Evolutionary conservation across 1,284 basidiomycete species (phyloP), one percentile per base, ranked within the genome.

Genomic region (Crucibulum cyathiforme): DNA sequence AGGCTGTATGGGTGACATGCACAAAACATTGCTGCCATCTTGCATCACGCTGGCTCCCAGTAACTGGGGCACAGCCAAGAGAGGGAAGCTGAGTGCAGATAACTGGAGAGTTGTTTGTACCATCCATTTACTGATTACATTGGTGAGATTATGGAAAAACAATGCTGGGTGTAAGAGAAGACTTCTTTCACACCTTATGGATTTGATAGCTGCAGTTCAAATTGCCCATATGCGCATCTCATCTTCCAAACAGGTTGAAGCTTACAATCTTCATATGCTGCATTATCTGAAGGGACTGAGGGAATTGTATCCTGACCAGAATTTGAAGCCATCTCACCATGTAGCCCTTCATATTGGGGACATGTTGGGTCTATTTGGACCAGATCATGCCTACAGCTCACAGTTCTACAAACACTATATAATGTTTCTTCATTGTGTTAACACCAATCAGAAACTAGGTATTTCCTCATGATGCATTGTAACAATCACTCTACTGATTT

Each of bases 81-180:
- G 67, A 3, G 69, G 73, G 1, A 69, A 61, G 8, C 64, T 75
- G 36, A 76, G 74, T 49, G 74, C 71, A 4, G 70, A 71, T 48
- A 63, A 75, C 39, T 76, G 73, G 70, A 56, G 59, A 5, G 59
- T 61, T 7, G 54, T 74, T 5, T 62, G 63, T 50, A 71, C 65
- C 1, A 60, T 77, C 31, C 72, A 75, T 52, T 54, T 76, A 13
- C 67, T 68, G 0, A 64, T 76, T 15, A 65, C 72, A 3, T 63
- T 76, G 10, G 61, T 70, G 15, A 51, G 58, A 12, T 53, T 64
- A 8, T 67, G 64, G 63, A n/a, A 36, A 1, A 13, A 53, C 17
- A 52, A 58, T 7, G 45, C 36, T 3, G 53, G 57, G 6, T 8
- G 51, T 9, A 53, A 56, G 31, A 58, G 53, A 24, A 49, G 59